A percentile compares a stretch with the other conserved stretches of the same genome.
These are phyloP conservation scores for Boletus bicolor DNA, from an alignment of 768 basidiomycete species.

Conservation along the genomic window DNA sequence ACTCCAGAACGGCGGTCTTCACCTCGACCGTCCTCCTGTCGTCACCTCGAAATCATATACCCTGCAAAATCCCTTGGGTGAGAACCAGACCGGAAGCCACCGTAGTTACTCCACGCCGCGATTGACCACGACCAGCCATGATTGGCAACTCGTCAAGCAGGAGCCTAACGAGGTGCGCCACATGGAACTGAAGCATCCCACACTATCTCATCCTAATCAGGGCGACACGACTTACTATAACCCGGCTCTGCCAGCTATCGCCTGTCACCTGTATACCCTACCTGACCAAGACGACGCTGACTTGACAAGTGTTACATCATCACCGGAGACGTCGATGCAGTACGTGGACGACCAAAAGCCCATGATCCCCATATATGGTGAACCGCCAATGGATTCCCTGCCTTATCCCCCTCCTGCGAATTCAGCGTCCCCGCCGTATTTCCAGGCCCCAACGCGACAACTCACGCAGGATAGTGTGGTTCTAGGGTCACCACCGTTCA, in stretches of 20 bases:
- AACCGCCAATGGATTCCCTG: constrained; percentile 33
- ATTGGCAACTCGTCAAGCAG: constrained; percentile 26
- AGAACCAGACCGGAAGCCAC: background rate
- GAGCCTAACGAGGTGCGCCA: constrained; percentile 25
- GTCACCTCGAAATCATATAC: constrained; percentile 29
- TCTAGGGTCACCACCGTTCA: constrained; percentile 14
- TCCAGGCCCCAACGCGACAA: constrained; percentile 13
- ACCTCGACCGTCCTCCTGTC: constrained; percentile 1
- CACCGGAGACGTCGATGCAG: constrained; percentile 1
- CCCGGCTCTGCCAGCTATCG: constrained; percentile 11
- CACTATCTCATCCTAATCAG: constrained; percentile 16
- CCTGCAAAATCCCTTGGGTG: constrained; percentile 27
- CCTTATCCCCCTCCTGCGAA: constrained; percentile 29
- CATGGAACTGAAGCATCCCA: background rate
- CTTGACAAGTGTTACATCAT: background rate
- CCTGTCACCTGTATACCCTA: constrained; percentile 15
- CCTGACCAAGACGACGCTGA: constrained; percentile 15
- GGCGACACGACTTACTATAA: constrained; percentile 1
- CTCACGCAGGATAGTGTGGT: constrained; percentile 12
- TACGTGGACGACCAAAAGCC: constrained; percentile 16
- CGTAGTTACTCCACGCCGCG: background rate
- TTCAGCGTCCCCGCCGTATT: constrained; percentile 20
- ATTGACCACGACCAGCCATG: background rate
- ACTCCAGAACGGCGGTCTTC: background rate
- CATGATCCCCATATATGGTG: constrained; percentile 4